A percentile compares a stretch with the other conserved stretches of the same genome.
Conservation (phyloP, 176 grass and related monocot species). For the Dactylis glomerata region DNA sequence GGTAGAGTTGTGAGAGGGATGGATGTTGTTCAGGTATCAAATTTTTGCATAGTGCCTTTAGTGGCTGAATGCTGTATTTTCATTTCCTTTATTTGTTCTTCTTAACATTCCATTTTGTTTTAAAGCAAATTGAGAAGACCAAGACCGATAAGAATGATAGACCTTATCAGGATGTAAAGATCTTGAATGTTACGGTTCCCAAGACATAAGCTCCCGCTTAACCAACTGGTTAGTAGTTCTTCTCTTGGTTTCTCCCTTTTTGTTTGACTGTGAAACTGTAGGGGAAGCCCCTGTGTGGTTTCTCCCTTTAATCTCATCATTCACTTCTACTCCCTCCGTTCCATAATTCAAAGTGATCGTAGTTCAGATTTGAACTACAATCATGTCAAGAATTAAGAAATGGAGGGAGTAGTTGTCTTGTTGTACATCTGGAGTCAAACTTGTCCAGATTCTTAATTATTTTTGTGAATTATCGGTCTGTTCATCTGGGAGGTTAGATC, state of each 20-base stretch:
- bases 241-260: not conserved
- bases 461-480: not conserved
- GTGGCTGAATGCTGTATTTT: not conserved
- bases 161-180: slow-evolving; percentile 98
- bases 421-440: not conserved
- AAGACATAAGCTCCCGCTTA: slow-evolving; percentile 42
- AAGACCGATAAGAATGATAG: slow-evolving; percentile 96
- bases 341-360: too few species aligned
- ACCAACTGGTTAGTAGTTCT: slow-evolving; percentile 15
- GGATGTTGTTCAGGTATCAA: slow-evolving; percentile 94
- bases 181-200: slow-evolving; percentile 98
- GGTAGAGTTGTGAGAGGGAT: slow-evolving; percentile 98
- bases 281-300: too few species aligned
- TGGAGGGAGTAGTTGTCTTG: not conserved
- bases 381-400: too few species aligned
- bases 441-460: not conserved
- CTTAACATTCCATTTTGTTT: slow-evolving; percentile 31
- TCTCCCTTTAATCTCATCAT: not conserved
- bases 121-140: slow-evolving; percentile 89
- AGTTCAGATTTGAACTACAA: too few species aligned
- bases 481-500: not conserved
- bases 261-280: too few species aligned
- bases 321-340: not conserved
- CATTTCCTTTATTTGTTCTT: not conserved
- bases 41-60: not conserved